Base-by-base conservation (phyloP, 140 eudicot genomes). In the Oenanthe javanica region DNA sequence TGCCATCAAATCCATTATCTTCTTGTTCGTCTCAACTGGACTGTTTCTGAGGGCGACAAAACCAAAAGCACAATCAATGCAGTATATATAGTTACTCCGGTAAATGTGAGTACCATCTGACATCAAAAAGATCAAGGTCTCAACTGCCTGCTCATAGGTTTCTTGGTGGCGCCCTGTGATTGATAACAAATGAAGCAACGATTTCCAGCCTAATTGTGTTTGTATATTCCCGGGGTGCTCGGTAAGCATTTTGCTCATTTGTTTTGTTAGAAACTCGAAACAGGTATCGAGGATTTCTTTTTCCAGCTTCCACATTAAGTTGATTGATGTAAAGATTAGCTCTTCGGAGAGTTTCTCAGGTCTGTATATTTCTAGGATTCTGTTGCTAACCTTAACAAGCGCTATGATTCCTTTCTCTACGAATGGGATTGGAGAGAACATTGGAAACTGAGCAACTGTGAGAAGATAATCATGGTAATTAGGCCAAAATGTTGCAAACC, bases 391-490 rank as follows among this genome's bases (percentile, higher is more conserved):
- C 80, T 88, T 85, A 67, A 89, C 84, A n/a, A 90, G 85, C 4
- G 91, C 89, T n/a, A 90, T 73, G 38, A 92, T 87, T 2, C 89
- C 97, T 77, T 94, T 94, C n/a, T 92, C 98, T 0, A 96, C 96
- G 61, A 94, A 94, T 0, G 97, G 98, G 21, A 86, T 85, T 0
- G 97, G 94, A 0, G 98, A 90, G 79, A 87, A 90, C 9, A 83
- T 76, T 46, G 93, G 98, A n/a, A 87, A 83, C 61, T 94, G 96
- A 63, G 96, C 85, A 1, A 89, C 98, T 7, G 83, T 80, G 0
- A 92, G 83, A 9, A 94, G 81, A 77, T 88, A 88, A 1, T 92
- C 97, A 70, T 94, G 87, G 75, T 88, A 94, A 64, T 84, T 77
- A 11, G 97, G 97, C 97, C 98, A 92, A 47, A 94, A 94, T 3